Conservation (phyloP, 1,284 basidiomycete genomes). For the Megacollybia platyphylla region DNA sequence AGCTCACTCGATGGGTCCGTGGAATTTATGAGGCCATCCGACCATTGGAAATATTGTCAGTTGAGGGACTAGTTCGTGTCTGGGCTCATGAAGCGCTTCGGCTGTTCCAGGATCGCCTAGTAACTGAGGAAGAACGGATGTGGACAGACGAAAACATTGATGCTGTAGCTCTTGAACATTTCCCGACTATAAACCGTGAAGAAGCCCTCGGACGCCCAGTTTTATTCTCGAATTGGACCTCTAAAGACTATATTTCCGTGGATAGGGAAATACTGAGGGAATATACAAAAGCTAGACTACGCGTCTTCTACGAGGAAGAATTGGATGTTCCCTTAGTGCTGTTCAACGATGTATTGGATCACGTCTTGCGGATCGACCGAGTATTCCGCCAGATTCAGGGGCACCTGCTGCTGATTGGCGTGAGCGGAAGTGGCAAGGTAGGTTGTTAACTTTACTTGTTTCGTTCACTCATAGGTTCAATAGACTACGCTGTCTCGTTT, state of each 20-base stretch:
- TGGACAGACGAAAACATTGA: constrained; percentile 97
- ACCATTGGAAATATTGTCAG: constrained; percentile 80
- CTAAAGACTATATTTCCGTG: constrained; percentile 93
- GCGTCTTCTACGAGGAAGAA: constrained; percentile 96
- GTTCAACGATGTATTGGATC: constrained; percentile 97
- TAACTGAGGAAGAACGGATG: constrained; percentile 78
- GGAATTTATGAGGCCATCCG: constrained; percentile 96
- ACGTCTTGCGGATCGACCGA: constrained; percentile 94
- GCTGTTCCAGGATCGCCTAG: constrained; percentile 95
- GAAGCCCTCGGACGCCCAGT: constrained; percentile 86
- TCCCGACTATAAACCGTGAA: constrained; percentile 82
- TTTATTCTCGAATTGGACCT: constrained; percentile 98
- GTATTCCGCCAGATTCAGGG: constrained; percentile 99
- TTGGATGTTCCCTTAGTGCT: constrained; percentile 96
- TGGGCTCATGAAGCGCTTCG: constrained; percentile 99
- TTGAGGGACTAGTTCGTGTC: constrained; percentile 91
- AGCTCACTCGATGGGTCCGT: constrained; percentile 95
- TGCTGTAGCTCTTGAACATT: constrained; percentile 72
- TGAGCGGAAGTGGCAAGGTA: constrained; percentile 96
- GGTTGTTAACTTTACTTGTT: constrained; percentile 9
- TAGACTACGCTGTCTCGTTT: constrained; percentile 97
- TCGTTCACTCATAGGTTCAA: neutral
- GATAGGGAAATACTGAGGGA: constrained; percentile 89
- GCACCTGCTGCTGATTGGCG: constrained; percentile 92
- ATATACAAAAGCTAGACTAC: constrained; percentile 92